These are phyloP conservation scores for Alnus rubra DNA, from an alignment of 306 rosid species.

Conservation along the genomic window DNA sequence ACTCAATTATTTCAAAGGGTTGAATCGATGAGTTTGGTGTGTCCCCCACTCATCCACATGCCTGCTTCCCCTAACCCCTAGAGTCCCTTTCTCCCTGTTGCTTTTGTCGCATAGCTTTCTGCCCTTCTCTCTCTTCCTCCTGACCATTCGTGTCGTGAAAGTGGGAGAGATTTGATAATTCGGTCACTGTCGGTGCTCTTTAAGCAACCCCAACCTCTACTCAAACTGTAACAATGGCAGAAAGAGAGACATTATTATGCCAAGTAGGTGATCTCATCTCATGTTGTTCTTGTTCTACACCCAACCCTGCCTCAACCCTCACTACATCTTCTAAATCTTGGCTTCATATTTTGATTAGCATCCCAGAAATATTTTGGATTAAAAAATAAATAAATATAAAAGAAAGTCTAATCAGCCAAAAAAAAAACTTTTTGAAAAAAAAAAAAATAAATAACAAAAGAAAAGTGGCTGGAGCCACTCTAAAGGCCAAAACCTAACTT, in stretches of 20 bases:
- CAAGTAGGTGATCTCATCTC: not conserved
- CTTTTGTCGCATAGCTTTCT: not conserved
- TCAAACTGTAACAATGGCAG: constrained; percentile 26
- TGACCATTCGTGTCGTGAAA: constrained; percentile 37
- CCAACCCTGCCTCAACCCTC: not conserved
- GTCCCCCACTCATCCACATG: constrained; percentile 86
- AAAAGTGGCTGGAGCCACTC: no score
- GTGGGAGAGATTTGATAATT: constrained; percentile 26
- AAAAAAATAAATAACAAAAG: no score
- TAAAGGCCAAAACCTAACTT: no score
- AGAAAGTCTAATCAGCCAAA: no score
- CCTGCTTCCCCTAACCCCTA: constrained; percentile 70
- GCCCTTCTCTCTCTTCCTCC: constrained; percentile 16
- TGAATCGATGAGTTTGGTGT: constrained; percentile 40
- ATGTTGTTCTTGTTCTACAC: not conserved
- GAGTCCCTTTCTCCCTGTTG: constrained; percentile 44
- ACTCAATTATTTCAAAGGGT: constrained; percentile 43
- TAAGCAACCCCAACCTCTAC: constrained; percentile 51
- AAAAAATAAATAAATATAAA: no score
- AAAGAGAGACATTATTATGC: not conserved
- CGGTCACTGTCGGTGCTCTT: constrained; percentile 56
- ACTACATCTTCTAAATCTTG: not conserved
- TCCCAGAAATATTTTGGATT: no score
- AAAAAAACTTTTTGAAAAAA: no score
- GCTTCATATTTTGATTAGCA: not conserved